Evolutionary conservation across 805 yeast genomes (phyloP).

Genomic region (Lipomyces japonicus): DNA sequence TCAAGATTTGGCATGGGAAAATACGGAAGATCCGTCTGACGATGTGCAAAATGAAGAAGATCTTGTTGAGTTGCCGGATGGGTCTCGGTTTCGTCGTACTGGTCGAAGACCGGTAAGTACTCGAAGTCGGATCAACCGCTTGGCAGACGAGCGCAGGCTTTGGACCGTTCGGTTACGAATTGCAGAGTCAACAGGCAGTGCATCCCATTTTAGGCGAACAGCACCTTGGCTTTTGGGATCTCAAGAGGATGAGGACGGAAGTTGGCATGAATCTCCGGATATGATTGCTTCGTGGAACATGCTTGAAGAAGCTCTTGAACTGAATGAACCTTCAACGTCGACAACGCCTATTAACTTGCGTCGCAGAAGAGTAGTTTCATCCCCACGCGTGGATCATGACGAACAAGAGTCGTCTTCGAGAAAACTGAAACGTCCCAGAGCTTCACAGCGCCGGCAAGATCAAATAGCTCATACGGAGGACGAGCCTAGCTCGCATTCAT

Average conservation of each 20-base stretch:
- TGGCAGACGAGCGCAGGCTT: slow-evolving; percentile 15
- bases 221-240: slow-evolving; percentile 13
- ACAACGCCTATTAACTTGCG: slow-evolving; percentile 1
- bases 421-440: slow-evolving; percentile 23
- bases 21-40: not conserved
- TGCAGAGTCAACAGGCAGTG: slow-evolving; percentile 19
- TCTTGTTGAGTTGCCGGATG: slow-evolving; percentile 1
- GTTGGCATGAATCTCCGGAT: slow-evolving; percentile 29
- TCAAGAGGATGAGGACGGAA: slow-evolving; percentile 3
- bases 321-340: slow-evolving; percentile 20
- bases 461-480: not conserved
- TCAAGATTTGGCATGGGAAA: slow-evolving; percentile 11
- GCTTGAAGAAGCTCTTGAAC: slow-evolving; percentile 33
- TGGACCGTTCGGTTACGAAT: slow-evolving; percentile 19
- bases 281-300: slow-evolving; percentile 35
- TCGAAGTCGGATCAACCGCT: slow-evolving; percentile 1
- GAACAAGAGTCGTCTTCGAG: slow-evolving; percentile 1
- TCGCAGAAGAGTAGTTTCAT: slow-evolving; percentile 10
- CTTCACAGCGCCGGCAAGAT: slow-evolving; percentile 12
- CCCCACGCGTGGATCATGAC: slow-evolving; percentile 1
- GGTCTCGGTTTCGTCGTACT: slow-evolving; percentile 1
- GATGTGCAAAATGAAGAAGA: slow-evolving; percentile 7
- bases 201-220: slow-evolving; percentile 19
- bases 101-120: not conserved
- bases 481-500: not conserved